Percentiles rank a stretch among this genome's conserved stretches.
phyloP scores from a whole-genome alignment of 495 filamentous ascomycete species.

The Penicillium silybi region DNA sequence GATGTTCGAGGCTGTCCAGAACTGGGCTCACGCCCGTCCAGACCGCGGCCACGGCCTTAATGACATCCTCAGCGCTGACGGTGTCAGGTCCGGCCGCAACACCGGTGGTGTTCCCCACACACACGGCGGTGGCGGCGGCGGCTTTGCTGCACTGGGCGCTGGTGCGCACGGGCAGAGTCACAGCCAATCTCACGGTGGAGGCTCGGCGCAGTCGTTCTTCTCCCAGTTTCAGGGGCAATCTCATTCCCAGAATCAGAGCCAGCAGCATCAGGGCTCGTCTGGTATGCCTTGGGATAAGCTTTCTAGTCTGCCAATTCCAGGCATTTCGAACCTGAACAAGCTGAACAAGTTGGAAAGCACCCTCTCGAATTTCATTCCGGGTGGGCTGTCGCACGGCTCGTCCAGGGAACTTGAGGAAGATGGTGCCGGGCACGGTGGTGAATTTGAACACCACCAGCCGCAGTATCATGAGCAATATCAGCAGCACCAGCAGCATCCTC shows the following conservation, averaged over 20 bases:
- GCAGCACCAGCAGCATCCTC: slow-evolving; percentile 6
- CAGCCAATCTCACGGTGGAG: slow-evolving; percentile 13
- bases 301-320: slow-evolving; percentile 39
- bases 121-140: slow-evolving; percentile 24
- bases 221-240: slow-evolving; percentile 18
- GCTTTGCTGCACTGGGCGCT: slow-evolving; percentile 25
- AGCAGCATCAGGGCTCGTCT: slow-evolving; percentile 19
- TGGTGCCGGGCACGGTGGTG: slow-evolving; percentile 1
- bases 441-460: slow-evolving; percentile 1
- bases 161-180: slow-evolving; percentile 15
- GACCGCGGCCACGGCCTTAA: slow-evolving; percentile 63
- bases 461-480: slow-evolving; percentile 2
- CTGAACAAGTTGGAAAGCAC: slow-evolving; percentile 33
- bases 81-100: slow-evolving; percentile 77
- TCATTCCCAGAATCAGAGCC: slow-evolving; percentile 14
- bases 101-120: slow-evolving; percentile 49
- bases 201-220: slow-evolving; percentile 14
- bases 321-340: slow-evolving; percentile 37
- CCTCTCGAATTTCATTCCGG: slow-evolving; percentile 40
- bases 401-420: slow-evolving; percentile 21
- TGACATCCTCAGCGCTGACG: slow-evolving; percentile 66
- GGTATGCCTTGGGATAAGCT: slow-evolving; percentile 36
- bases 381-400: slow-evolving; percentile 38
- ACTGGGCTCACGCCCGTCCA: slow-evolving; percentile 65
- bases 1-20: slow-evolving; percentile 80